Evolutionary conservation across 257 asterid genomes (phyloP).

Genomic region (Euphrasia confusa): DNA sequence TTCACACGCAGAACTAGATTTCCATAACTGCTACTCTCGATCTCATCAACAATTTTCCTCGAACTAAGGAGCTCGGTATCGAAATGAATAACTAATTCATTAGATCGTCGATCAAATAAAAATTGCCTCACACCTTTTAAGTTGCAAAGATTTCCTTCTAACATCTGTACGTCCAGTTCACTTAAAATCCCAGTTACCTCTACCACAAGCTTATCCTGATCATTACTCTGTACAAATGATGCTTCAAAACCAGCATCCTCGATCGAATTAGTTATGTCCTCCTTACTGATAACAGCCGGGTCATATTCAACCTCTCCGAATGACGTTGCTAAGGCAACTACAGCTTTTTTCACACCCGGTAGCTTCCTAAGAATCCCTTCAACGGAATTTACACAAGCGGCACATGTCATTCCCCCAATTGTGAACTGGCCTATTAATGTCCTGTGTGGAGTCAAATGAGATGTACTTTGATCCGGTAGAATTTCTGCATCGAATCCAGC

Average conservation of each 20-base stretch:
- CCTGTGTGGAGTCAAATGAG: constrained; percentile 42
- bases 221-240: constrained; percentile 88
- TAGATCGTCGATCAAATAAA: constrained; percentile 41
- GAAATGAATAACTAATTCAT: constrained; percentile 68
- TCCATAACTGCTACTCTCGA: constrained; percentile 63
- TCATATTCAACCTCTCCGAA: constrained; percentile 95
- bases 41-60: constrained; percentile 71
- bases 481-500: constrained; percentile 97
- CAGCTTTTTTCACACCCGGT: constrained; percentile 82
- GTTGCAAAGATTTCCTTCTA: constrained; percentile 62
- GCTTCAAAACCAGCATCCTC: constrained; percentile 99
- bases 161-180: constrained; percentile 62
- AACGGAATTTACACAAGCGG: constrained; percentile 95
- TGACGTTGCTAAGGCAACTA: constrained; percentile 86
- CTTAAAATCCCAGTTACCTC: constrained; percentile 60
- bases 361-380: constrained; percentile 73
- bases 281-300: constrained; percentile 57
- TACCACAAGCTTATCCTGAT: constrained; percentile 72
- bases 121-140: constrained; percentile 78
- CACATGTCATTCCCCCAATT: constrained; percentile 99
- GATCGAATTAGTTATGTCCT: constrained; percentile 69
- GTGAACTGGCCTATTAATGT: constrained; percentile 79
- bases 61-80: constrained; percentile 93
- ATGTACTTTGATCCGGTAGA: constrained; percentile 54
- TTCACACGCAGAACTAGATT: constrained; percentile 64